Conservation (phyloP, 2,329 filamentous ascomycete species). For the Ophiostoma sp. region DNA sequence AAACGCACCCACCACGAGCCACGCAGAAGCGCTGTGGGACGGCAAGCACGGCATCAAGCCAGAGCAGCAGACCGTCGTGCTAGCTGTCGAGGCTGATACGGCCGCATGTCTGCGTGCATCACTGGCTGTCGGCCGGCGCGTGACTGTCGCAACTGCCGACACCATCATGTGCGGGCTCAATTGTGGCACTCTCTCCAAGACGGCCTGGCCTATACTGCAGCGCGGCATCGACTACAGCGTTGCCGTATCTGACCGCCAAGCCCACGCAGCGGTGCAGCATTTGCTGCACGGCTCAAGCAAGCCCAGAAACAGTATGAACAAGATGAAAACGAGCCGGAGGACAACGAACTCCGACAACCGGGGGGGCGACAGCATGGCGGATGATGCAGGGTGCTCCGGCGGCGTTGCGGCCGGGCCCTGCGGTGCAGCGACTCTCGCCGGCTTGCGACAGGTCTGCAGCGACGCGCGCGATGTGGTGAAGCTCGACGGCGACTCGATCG, state of each 20-base stretch:
- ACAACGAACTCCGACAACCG: neutral
- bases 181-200: slow-evolving; percentile 62
- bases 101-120: slow-evolving; percentile 55
- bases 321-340: neutral
- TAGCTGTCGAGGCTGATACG: slow-evolving; percentile 65
- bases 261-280: slow-evolving; percentile 53
- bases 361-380: neutral
- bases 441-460: slow-evolving; percentile 36
- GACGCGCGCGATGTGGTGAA: slow-evolving; percentile 20
- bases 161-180: slow-evolving; percentile 73
- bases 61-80: slow-evolving; percentile 36
- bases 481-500: slow-evolving; percentile 18
- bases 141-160: slow-evolving; percentile 47
- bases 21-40: slow-evolving; percentile 11
- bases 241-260: slow-evolving; percentile 56
- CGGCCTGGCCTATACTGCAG: slow-evolving; percentile 57
- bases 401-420: slow-evolving; percentile 33
- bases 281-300: slow-evolving; percentile 35
- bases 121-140: slow-evolving; percentile 43
- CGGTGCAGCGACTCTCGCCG: slow-evolving; percentile 44
- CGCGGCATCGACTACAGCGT: slow-evolving; percentile 55
- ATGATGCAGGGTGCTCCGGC: neutral
- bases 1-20: neutral
- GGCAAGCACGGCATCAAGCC: slow-evolving; percentile 25
- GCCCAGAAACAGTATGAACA: neutral